phyloP scores from a whole-genome alignment of 768 basidiomycete genomes.

The Tulasnella calospora region DNA sequence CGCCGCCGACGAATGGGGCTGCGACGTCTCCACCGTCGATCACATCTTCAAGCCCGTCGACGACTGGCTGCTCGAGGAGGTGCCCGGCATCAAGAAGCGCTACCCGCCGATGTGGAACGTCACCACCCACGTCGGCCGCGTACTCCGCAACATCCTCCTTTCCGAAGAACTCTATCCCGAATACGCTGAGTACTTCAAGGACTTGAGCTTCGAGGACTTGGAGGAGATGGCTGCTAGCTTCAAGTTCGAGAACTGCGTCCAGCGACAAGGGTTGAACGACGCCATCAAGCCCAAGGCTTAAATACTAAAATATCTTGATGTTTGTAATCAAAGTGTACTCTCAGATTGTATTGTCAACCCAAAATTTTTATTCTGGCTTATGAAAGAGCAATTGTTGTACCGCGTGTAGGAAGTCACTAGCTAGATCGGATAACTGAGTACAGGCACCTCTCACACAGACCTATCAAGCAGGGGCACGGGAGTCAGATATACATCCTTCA shows the following conservation, averaged over 20 bases:
- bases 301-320: background rate
- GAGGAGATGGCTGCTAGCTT: constrained; percentile 44
- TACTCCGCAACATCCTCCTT: constrained; percentile 38
- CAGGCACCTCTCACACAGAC: too few species aligned
- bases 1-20: constrained; percentile 42
- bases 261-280: constrained; percentile 38
- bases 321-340: background rate
- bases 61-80: constrained; percentile 33
- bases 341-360: background rate
- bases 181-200: constrained; percentile 38
- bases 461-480: too few species aligned
- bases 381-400: background rate
- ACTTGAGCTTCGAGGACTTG: constrained; percentile 37
- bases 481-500: too few species aligned
- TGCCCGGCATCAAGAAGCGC: constrained; percentile 34
- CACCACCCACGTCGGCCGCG: constrained; percentile 32
- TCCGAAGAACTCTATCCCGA: constrained; percentile 37
- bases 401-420: too few species aligned
- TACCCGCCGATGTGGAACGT: constrained; percentile 41
- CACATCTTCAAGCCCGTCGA: constrained; percentile 36
- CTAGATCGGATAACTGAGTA: too few species aligned
- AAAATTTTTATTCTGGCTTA: background rate
- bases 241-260: constrained; percentile 42
- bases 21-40: constrained; percentile 36
- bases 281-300: constrained; percentile 23